Evolutionary conservation across 23 red algal genomes (phyloP).

Genomic region (Gracilaria vermiculophylla): DNA sequence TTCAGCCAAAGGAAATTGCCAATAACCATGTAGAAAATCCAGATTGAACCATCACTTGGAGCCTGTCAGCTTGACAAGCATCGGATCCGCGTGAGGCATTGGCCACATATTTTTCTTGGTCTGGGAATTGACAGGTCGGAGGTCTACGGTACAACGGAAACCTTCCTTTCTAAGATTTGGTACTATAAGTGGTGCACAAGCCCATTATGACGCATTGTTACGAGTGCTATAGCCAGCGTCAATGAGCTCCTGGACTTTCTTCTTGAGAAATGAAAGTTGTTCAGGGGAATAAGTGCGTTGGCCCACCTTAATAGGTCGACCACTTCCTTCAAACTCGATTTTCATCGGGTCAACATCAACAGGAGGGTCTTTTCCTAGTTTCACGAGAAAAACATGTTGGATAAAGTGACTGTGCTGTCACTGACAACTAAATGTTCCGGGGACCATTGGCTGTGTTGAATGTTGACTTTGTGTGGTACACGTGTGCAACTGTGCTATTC

Average conservation of each 20-base stretch:
- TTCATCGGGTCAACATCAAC: slow-evolving; percentile 13
- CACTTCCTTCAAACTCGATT: neutral
- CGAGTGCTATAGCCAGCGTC: neutral
- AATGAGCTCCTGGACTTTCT: neutral
- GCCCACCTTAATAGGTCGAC: neutral
- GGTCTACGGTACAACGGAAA: slow-evolving; percentile 3
- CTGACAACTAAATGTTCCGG: neutral
- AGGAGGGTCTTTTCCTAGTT: slow-evolving; percentile 5
- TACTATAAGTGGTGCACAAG: neutral
- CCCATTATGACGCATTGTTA: slow-evolving; percentile 6
- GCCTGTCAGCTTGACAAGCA: neutral
- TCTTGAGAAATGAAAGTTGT: slow-evolving; percentile 2
- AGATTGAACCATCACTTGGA: neutral
- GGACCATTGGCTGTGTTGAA: too few species aligned
- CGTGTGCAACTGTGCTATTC: too few species aligned
- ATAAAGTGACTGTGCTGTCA: too few species aligned
- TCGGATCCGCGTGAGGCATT: slow-evolving; percentile 3
- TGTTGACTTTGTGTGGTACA: too few species aligned
- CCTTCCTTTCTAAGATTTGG: neutral
- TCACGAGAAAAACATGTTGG: slow-evolving; percentile 27
- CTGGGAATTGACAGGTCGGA: neutral
- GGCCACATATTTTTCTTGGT: neutral
- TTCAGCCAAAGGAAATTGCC: slow-evolving; percentile 24
- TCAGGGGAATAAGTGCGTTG: slow-evolving; percentile 15
- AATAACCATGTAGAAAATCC: slow-evolving; percentile 41